Conservation (phyloP, 164 flowering plant species). For the Echeveria elegans region DNA sequence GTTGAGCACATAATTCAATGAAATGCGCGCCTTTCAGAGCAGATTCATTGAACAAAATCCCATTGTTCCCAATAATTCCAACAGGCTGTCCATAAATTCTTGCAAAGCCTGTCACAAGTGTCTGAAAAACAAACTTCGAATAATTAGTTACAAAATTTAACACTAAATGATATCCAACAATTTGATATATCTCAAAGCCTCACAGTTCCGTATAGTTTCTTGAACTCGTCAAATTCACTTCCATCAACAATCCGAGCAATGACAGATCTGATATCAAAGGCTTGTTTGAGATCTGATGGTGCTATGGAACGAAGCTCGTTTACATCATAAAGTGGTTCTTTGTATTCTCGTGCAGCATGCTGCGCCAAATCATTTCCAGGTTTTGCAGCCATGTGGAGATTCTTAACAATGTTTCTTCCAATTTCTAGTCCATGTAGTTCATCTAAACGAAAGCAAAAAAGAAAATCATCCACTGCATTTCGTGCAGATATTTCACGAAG, state of each 20-base stretch:
- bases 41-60: constrained; percentile 87
- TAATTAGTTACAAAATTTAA: background rate
- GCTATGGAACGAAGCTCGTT: constrained; percentile 83
- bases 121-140: constrained; percentile 39
- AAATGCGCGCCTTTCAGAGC: constrained; percentile 96
- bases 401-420: constrained; percentile 86
- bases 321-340: constrained; percentile 82
- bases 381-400: constrained; percentile 82
- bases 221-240: constrained; percentile 97
- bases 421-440: constrained; percentile 85
- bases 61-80: constrained; percentile 95
- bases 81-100: constrained; percentile 81
- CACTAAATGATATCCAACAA: constrained; percentile 3
- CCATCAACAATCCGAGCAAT: constrained; percentile 93
- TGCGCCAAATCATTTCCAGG: constrained; percentile 20
- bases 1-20: constrained; percentile 84
- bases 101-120: constrained; percentile 96
- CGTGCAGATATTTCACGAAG: background rate
- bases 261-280: constrained; percentile 82
- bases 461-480: background rate
- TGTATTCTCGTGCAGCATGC: constrained; percentile 25
- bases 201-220: constrained; percentile 98
- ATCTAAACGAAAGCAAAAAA: constrained; percentile 39
- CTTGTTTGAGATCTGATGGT: constrained; percentile 78
- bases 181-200: constrained; percentile 26